phyloP scores from a whole-genome alignment of 2,329 filamentous ascomycete species.

The Botryotinia calthae region DNA sequence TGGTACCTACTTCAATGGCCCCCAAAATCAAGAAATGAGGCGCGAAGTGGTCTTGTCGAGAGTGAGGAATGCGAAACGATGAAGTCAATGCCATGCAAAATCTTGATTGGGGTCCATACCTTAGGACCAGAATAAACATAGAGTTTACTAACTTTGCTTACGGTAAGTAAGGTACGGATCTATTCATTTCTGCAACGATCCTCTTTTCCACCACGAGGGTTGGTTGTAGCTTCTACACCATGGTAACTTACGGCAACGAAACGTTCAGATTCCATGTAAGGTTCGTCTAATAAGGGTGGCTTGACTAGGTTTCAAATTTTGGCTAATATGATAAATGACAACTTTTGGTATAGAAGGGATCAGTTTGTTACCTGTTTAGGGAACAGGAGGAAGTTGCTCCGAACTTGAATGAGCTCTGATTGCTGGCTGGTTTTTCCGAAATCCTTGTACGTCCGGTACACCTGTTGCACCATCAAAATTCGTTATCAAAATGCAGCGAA shows the following conservation, averaged over 20 bases:
- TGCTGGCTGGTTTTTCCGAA: background rate
- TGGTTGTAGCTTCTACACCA: slow-evolving; percentile 7
- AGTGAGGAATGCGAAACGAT: background rate
- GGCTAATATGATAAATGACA: slow-evolving; percentile 13
- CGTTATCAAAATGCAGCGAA: background rate
- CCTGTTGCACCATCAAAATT: background rate
- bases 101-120: slow-evolving; percentile 9
- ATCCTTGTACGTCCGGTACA: background rate
- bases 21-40: slow-evolving; percentile 11
- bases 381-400: background rate
- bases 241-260: slow-evolving; percentile 6
- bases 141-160: background rate
- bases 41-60: slow-evolving; percentile 3
- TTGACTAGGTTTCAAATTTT: slow-evolving; percentile 14
- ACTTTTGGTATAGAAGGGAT: slow-evolving; percentile 2
- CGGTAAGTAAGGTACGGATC: slow-evolving; percentile 3
- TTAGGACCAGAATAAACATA: background rate
- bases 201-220: slow-evolving; percentile 13
- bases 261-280: slow-evolving; percentile 1
- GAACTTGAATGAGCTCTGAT: background rate
- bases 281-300: background rate
- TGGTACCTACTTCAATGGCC: background rate
- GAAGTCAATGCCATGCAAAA: slow-evolving; percentile 6
- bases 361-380: slow-evolving; percentile 4
- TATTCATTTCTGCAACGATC: slow-evolving; percentile 11